Evolutionary conservation across 768 basidiomycete species (phyloP).

Genomic region (Pulveroboletus frians): DNA sequence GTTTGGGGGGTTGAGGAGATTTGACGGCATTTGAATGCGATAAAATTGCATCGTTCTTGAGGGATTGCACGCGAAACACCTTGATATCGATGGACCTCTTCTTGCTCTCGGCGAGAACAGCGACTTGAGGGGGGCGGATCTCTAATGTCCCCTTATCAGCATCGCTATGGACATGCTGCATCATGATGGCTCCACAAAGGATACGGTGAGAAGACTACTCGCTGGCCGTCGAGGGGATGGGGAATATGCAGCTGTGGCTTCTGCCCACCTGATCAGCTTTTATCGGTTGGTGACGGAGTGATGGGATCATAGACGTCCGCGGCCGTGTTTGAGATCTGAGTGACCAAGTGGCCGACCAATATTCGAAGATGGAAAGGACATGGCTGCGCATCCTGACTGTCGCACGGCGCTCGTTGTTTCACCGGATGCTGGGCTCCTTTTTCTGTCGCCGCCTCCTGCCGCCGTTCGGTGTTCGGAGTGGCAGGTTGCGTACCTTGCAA

Average conservation of each 20-base stretch:
- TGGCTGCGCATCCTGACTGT: not conserved
- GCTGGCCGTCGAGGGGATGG: conserved; percentile 6
- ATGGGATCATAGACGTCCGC: conserved; percentile 11
- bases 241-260: not conserved
- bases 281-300: conserved; percentile 14
- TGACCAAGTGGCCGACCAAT: conserved; percentile 9
- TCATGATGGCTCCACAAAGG: conserved; percentile 32
- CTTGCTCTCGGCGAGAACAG: conserved; percentile 34
- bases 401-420: conserved; percentile 2
- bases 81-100: conserved; percentile 33
- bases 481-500: not conserved
- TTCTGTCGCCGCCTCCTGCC: not conserved
- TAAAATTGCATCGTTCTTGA: conserved; percentile 40
- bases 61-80: conserved; percentile 31
- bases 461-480: not conserved
- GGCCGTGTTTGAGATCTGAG: not conserved
- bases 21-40: conserved; percentile 33
- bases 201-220: conserved; percentile 12
- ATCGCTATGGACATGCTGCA: conserved; percentile 43
- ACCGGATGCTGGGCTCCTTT: conserved; percentile 11
- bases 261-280: conserved; percentile 12
- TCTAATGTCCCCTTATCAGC: conserved; percentile 57
- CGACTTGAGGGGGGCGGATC: conserved; percentile 31
- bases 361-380: conserved; percentile 1
- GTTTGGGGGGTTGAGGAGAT: conserved; percentile 34